These are phyloP conservation scores for Saccharomyces mikatae DNA, from an alignment of 805 yeast species.

Conservation along the genomic window DNA sequence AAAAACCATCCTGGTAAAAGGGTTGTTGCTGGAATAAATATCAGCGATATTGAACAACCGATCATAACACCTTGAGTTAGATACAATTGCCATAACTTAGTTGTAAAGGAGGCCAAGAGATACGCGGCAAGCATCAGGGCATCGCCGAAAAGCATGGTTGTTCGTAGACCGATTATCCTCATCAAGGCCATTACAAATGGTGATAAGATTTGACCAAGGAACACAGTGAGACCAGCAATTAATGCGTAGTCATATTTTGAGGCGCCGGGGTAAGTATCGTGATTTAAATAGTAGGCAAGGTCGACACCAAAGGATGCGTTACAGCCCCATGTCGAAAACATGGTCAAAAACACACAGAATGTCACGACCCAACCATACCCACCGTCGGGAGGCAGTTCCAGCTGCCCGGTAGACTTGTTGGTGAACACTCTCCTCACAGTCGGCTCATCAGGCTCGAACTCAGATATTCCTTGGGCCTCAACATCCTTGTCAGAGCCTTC, in stretches of 20 bases:
- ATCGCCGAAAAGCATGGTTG: constrained; percentile 43
- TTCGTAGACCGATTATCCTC: constrained; percentile 43
- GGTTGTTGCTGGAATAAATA: constrained; percentile 51
- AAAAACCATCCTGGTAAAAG: constrained; percentile 66
- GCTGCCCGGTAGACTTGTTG: constrained; percentile 28
- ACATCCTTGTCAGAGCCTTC: background rate
- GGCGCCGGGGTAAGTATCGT: constrained; percentile 46
- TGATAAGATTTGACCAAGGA: constrained; percentile 46
- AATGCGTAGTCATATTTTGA: constrained; percentile 52
- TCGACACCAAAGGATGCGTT: constrained; percentile 59
- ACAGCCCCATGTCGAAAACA: constrained; percentile 67
- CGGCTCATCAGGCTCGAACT: constrained; percentile 1
- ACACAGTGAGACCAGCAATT: constrained; percentile 59
- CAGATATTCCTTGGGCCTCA: background rate
- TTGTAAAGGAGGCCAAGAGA: constrained; percentile 53
- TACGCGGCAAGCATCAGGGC: constrained; percentile 45
- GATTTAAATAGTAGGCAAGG: constrained; percentile 46
- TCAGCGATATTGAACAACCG: constrained; percentile 44
- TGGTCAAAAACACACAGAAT: constrained; percentile 41
- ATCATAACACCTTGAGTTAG: constrained; percentile 60
- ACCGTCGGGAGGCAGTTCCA: constrained; percentile 48
- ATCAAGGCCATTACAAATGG: constrained; percentile 47
- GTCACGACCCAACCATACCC: constrained; percentile 65
- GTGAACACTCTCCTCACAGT: constrained; percentile 30
- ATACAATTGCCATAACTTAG: constrained; percentile 55